Conservation (phyloP, 2,329 filamentous ascomycete genomes). For the Lecanicillium sp. region DNA sequence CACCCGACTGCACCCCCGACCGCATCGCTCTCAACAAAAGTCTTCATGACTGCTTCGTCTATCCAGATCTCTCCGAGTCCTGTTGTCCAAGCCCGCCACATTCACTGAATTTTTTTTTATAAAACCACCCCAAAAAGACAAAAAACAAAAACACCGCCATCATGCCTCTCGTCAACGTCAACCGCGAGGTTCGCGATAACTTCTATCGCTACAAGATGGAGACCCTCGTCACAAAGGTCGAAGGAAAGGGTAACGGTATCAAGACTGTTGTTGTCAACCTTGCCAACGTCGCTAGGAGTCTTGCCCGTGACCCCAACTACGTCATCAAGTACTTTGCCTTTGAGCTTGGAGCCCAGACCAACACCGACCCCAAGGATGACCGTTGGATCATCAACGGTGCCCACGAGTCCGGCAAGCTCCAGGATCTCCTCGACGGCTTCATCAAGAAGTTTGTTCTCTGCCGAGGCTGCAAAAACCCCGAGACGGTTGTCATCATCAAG, state of each 20-base stretch:
- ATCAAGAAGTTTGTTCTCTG: constrained; percentile 98
- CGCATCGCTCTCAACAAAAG: constrained; percentile 1
- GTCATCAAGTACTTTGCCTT: constrained; percentile 99
- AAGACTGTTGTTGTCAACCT: constrained; percentile 97
- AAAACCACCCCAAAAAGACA: constrained; percentile 1
- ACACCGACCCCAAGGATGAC: constrained; percentile 93
- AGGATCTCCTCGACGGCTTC: constrained; percentile 97
- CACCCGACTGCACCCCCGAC: background rate
- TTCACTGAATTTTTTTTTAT: constrained; percentile 3
- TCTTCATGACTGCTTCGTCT: constrained; percentile 12
- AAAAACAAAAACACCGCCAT: constrained; percentile 43
- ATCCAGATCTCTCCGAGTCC: constrained; percentile 14
- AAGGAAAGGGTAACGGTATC: constrained; percentile 99
- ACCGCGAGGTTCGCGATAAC: constrained; percentile 93
- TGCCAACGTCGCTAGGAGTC: constrained; percentile 83
- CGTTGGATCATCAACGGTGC: constrained; percentile 99
- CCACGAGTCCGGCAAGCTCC: constrained; percentile 89
- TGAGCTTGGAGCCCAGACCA: constrained; percentile 96
- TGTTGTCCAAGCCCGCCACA: constrained; percentile 4
- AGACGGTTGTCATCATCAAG: constrained; percentile 94
- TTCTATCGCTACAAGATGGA: constrained; percentile 99
- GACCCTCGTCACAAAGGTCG: constrained; percentile 95
- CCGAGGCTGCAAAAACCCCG: constrained; percentile 99
- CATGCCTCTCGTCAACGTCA: constrained; percentile 98
- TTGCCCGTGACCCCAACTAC: constrained; percentile 87